A percentile compares a stretch with the other conserved stretches of the same genome.
Conservation (phyloP, 148 eudicot genomes). For the Chenopodium berlandieri region DNA sequence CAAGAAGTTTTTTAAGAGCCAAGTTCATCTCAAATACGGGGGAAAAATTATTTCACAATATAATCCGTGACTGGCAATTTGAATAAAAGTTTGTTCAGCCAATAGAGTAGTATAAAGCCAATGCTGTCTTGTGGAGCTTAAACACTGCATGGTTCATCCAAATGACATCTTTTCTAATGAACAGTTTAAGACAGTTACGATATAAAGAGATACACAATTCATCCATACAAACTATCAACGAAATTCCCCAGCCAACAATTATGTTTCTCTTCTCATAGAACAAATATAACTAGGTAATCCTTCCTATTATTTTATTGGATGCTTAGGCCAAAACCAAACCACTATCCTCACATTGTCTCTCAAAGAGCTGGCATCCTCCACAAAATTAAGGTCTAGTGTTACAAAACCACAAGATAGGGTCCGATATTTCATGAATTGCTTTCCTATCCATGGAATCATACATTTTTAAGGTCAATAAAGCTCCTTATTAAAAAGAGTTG, state of each 20-base stretch:
- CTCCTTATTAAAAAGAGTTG: not conserved
- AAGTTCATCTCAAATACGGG: slow-evolving; percentile 9
- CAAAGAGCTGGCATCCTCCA: not conserved
- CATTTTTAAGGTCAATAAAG: not conserved
- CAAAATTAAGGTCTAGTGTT: not conserved
- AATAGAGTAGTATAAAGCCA: not conserved
- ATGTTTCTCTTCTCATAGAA: not conserved
- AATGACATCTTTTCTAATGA: not conserved
- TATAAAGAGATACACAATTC: not conserved
- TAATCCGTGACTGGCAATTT: not conserved
- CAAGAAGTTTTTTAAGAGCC: slow-evolving; percentile 12
- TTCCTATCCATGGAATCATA: not conserved
- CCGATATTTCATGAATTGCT: not conserved
- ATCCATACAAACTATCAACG: not conserved
- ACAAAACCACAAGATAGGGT: not conserved
- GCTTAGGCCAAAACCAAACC: not conserved
- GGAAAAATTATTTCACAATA: not conserved
- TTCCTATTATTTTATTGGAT: not conserved
- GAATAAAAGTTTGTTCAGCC: not conserved
- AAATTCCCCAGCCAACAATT: not conserved
- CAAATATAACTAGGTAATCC: not conserved
- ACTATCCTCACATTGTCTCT: not conserved
- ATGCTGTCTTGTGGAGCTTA: too few relatives aligned
- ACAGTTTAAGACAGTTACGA: not conserved
- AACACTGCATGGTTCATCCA: too few relatives aligned